A percentile compares a stretch with the other conserved stretches of the same genome.
Evolutionary conservation across 2,329 filamentous ascomycete genomes (phyloP).

Genomic region (Talaromyces sp.): DNA sequence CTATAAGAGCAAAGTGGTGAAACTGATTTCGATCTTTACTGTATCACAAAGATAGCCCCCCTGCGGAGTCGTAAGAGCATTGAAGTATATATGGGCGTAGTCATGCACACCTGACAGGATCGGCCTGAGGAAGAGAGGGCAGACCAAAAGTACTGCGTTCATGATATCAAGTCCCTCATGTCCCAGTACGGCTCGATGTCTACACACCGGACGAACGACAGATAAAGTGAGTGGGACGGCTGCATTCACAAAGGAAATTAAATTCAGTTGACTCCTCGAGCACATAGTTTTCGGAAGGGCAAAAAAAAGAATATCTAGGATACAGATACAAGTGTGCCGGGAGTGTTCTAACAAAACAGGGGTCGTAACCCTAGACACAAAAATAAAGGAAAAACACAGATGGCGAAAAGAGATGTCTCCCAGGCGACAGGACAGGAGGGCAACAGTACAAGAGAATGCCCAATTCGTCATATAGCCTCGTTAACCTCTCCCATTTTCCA

Average conservation of each 20-base stretch:
- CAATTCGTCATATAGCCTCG: slow-evolving; percentile 28
- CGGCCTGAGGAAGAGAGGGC: too few relatives aligned
- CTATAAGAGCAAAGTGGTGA: too few relatives aligned
- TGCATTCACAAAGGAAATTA: slow-evolving; percentile 41
- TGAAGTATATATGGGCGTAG: too few relatives aligned
- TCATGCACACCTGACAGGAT: too few relatives aligned
- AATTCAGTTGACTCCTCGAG: slow-evolving; percentile 41
- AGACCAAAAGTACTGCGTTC: too few relatives aligned
- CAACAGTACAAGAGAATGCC: slow-evolving; percentile 30
- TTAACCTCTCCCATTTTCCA: slow-evolving; percentile 33
- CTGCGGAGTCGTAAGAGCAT: too few relatives aligned
- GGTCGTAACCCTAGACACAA: slow-evolving; percentile 33
- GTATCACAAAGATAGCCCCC: too few relatives aligned
- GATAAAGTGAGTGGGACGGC: background rate
- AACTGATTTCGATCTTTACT: too few relatives aligned
- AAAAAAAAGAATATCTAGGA: slow-evolving; percentile 45
- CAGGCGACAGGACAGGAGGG: slow-evolving; percentile 25
- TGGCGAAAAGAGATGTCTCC: slow-evolving; percentile 30
- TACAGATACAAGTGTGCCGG: slow-evolving; percentile 47
- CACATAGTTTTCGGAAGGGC: slow-evolving; percentile 41
- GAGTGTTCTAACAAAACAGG: slow-evolving; percentile 43
- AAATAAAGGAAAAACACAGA: slow-evolving; percentile 18
- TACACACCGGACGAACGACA: background rate
- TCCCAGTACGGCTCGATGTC: background rate
- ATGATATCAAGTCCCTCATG: background rate